phyloP scores from a whole-genome alignment of 2,329 filamentous ascomycete species.

The Exserohilum rostratum region DNA sequence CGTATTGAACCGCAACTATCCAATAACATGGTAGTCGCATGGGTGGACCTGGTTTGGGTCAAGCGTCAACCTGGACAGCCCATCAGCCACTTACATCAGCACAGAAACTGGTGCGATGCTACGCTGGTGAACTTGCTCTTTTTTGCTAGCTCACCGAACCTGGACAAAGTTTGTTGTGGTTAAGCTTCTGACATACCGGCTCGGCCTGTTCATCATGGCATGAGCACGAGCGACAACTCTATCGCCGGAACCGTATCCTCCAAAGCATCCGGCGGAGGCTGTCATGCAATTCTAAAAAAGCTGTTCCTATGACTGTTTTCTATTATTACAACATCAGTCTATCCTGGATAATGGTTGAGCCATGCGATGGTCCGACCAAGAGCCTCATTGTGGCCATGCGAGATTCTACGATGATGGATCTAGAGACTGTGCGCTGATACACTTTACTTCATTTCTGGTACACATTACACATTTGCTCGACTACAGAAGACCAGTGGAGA shows the following conservation, averaged over 20 bases:
- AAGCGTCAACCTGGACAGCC: neutral
- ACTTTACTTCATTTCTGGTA: too few relatives aligned
- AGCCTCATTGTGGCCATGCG: neutral
- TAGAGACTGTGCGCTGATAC: too few relatives aligned
- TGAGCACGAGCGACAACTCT: neutral
- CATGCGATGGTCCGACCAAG: neutral
- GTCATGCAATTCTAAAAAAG: neutral
- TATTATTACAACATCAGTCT: too few relatives aligned
- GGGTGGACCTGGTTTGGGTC: constrained; percentile 1
- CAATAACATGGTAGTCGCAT: constrained; percentile 1
- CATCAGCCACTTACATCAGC: constrained; percentile 1
- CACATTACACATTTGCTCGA: too few relatives aligned
- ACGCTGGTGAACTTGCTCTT: neutral
- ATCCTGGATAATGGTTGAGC: neutral
- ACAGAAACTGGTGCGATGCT: neutral
- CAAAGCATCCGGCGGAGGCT: neutral
- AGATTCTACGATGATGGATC: neutral
- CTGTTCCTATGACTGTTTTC: neutral
- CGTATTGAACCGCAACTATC: constrained; percentile 12
- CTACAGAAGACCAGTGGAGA: too few relatives aligned
- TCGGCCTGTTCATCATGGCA: neutral
- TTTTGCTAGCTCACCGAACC: constrained; percentile 2
- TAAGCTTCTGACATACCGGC: constrained; percentile 18
- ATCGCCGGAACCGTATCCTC: neutral
- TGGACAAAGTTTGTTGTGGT: constrained; percentile 15